phyloP scores from a whole-genome alignment of 352 stramenopile genomes.

The Pythium monospermum region DNA sequence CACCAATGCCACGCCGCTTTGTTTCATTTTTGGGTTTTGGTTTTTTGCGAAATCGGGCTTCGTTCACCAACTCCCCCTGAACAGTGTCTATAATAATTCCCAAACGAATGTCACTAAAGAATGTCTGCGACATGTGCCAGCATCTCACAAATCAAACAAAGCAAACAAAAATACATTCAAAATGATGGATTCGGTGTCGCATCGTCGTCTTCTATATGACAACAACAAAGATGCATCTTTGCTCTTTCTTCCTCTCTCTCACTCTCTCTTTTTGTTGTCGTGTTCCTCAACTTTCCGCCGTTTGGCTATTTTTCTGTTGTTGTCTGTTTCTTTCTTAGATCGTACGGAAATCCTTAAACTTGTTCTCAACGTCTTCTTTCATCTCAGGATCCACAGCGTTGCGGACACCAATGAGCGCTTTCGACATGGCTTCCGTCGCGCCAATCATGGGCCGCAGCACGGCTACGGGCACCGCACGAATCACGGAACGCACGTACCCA shows the following conservation, averaged over 20 bases:
- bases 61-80: no score
- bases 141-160: no score
- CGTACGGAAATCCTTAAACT: conserved; percentile 85
- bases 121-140: neutral
- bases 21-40: no score
- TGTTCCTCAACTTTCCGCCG: conserved; percentile 9
- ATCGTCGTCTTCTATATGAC: no score
- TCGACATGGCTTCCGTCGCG: conserved; percentile 79
- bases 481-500: conserved; percentile 84
- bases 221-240: no score
- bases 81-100: neutral
- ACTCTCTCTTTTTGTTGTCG: neutral
- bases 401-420: conserved; percentile 81
- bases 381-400: conserved; percentile 86
- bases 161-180: no score
- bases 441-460: conserved; percentile 86
- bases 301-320: neutral
- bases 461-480: conserved; percentile 80
- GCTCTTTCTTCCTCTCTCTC: conserved; percentile 7
- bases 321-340: conserved; percentile 8
- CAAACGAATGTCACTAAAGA: neutral
- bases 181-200: no score
- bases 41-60: no score
- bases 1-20: conserved; percentile 29
- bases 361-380: conserved; percentile 90